phyloP scores from a whole-genome alignment of 768 basidiomycete species.

The Auricularia heimuer region DNA sequence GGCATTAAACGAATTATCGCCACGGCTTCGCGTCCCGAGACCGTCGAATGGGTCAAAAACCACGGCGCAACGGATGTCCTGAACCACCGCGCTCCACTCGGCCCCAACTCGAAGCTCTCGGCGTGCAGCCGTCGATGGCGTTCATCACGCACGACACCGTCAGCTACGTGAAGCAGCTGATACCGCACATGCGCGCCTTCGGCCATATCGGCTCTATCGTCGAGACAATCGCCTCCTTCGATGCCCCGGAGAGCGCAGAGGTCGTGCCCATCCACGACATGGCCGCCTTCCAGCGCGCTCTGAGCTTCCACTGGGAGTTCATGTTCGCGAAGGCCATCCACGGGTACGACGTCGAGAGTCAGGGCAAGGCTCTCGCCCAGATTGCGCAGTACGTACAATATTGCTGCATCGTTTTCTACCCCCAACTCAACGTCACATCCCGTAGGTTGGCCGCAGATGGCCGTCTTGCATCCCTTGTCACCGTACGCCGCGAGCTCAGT shows the following conservation, averaged over 20 bases:
- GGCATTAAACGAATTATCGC: slow-evolving; percentile 6
- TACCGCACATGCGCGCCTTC: background rate
- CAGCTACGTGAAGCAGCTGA: background rate
- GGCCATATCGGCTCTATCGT: slow-evolving; percentile 6
- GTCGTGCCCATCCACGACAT: background rate
- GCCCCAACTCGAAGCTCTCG: slow-evolving; percentile 2
- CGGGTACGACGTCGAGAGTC: background rate
- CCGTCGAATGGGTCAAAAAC: slow-evolving; percentile 1
- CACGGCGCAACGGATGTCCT: slow-evolving; percentile 7
- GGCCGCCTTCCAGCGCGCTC: background rate
- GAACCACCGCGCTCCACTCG: slow-evolving; percentile 5
- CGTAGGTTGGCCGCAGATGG: background rate
- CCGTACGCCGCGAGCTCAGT: background rate
- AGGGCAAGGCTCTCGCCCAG: background rate
- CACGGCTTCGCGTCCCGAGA: slow-evolving; percentile 7
- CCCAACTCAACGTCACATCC: too few species aligned
- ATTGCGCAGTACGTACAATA: too few species aligned
- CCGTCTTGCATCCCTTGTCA: background rate
- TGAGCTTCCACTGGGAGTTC: slow-evolving; percentile 6
- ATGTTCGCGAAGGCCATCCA: slow-evolving; percentile 1
- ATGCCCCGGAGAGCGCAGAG: background rate
- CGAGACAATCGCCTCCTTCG: background rate
- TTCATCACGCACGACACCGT: slow-evolving; percentile 3
- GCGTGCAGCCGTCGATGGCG: background rate
- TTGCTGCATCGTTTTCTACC: background rate